Evolutionary conservation across 768 basidiomycete species (phyloP).

Genomic region (Vararia minispora): DNA sequence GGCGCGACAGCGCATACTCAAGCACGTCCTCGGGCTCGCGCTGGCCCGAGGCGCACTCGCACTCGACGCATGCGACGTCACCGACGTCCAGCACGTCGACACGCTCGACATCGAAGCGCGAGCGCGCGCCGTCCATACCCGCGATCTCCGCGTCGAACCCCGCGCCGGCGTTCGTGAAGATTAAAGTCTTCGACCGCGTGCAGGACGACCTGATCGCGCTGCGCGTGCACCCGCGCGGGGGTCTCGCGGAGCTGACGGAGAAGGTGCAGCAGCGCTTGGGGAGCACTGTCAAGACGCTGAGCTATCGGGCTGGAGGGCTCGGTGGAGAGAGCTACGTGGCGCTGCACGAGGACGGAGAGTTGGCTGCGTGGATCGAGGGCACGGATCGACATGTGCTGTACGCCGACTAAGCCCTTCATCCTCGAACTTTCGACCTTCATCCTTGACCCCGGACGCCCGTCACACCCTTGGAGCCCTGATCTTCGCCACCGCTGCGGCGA

Average conservation of each 20-base stretch:
- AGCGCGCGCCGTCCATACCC: slow-evolving; percentile 52
- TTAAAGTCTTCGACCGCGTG: slow-evolving; percentile 92
- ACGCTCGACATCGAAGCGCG: slow-evolving; percentile 24
- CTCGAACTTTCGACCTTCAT: too few species aligned
- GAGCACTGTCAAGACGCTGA: slow-evolving; percentile 51
- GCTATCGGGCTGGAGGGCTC: slow-evolving; percentile 64
- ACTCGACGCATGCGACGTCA: slow-evolving; percentile 4
- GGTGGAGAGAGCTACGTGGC: slow-evolving; percentile 54
- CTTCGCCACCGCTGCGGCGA: too few species aligned
- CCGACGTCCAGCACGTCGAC: slow-evolving; percentile 6
- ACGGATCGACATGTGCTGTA: slow-evolving; percentile 80
- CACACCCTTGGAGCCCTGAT: too few species aligned
- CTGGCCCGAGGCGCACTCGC: slow-evolving; percentile 4
- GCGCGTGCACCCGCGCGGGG: slow-evolving; percentile 87
- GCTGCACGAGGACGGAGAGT: slow-evolving; percentile 49
- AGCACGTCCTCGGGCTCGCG: slow-evolving; percentile 15
- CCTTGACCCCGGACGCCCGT: too few species aligned
- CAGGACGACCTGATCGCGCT: slow-evolving; percentile 96
- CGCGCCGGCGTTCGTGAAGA: slow-evolving; percentile 88
- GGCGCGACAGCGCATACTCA: slow-evolving; percentile 20
- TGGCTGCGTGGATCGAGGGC: slow-evolving; percentile 64
- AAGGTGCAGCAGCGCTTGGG: slow-evolving; percentile 88
- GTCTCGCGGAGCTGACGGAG: slow-evolving; percentile 76
- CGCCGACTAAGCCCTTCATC: slow-evolving; percentile 46
- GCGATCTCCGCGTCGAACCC: slow-evolving; percentile 69